Evolutionary conservation across 2,329 filamentous ascomycete species (phyloP), one percentile per base, ranked within the genome.

Genomic region (Cytospora mali): DNA sequence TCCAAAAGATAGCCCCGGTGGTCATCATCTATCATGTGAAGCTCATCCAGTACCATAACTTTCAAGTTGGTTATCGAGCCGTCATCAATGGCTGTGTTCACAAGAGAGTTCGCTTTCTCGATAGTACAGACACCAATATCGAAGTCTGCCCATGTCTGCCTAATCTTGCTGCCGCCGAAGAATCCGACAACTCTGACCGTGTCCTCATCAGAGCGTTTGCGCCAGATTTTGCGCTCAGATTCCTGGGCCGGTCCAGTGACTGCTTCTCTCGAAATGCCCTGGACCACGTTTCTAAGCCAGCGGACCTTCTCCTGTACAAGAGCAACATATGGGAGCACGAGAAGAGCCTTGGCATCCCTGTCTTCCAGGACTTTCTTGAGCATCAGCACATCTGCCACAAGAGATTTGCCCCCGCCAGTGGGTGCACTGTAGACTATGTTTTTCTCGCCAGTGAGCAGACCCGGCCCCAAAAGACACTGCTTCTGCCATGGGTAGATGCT

Each of bases 1-100:
- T 93, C 90, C 60, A 93, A 77, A 1, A 93, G 79, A 71, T 93
- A 93, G 4, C 90, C 90, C 14, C 90, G 85, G 67, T 88, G 84
- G 66, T 89, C 88, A 71, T 93, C 90, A 68, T 92, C 88, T 51
- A 93, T 81, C 89, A 93, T 92, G 71, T 93, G 90, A n/a, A 93
- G 76, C 71, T 93, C 90, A 69, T 93, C 90, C 35, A 93, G 78
- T 16, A 93, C 88, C 21, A 92, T 84, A 13, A 87, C 79, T 53
- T 83, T 84, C 50, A 93, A 76, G 23, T 86, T 81, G n/a, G 80
- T 77, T 64, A 92, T 82, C 4, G 81, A 85, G 70, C 84, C 86
- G 66, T 93, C 88, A 66, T 90, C 87, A 67, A 93, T 90, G 16
- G 89, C 88, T 25, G 83, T 78, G 68, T 93, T 93, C 29, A 92